phyloP scores from a whole-genome alignment of 139 green algal genomes.

The Yamagishiella unicocca region DNA sequence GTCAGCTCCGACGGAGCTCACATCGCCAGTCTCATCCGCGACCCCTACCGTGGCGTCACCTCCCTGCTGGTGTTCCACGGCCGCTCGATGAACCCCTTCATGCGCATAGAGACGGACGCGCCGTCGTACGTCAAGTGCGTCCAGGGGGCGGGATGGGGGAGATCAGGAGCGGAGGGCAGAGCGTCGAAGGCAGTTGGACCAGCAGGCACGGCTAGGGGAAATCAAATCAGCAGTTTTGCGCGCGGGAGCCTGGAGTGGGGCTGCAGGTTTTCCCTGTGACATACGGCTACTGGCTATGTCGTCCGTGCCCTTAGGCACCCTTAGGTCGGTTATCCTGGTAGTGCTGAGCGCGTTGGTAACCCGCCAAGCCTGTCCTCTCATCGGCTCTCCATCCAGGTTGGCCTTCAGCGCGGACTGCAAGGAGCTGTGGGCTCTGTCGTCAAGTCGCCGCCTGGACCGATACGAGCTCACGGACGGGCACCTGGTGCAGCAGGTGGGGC shows the following conservation, averaged over 20 bases:
- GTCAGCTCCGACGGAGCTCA: constrained; percentile 64
- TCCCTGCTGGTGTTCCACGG: constrained; percentile 72
- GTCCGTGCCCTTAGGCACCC: no score
- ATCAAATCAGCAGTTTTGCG: no score
- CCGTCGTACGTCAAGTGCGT: constrained; percentile 45
- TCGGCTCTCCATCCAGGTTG: constrained; percentile 38
- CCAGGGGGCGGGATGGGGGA: neutral
- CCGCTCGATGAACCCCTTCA: constrained; percentile 64
- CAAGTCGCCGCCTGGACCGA: constrained; percentile 42
- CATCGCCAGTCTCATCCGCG: constrained; percentile 58
- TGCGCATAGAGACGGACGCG: constrained; percentile 66
- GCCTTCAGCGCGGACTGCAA: constrained; percentile 43
- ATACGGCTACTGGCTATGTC: no score
- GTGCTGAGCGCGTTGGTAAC: no score
- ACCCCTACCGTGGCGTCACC: constrained; percentile 53
- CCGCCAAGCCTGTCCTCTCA: no score
- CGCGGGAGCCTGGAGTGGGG: no score
- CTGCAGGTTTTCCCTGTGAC: no score
- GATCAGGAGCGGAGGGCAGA: no score
- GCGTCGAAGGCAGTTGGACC: no score
- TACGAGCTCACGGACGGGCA: constrained; percentile 60
- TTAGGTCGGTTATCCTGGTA: no score
- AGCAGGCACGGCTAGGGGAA: no score
- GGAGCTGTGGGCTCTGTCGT: constrained; percentile 57
- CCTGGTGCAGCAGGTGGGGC: constrained; percentile 55